Percentiles rank a stretch among this genome's conserved stretches.
Conservation (phyloP, 495 filamentous ascomycete genomes). For the Aspergillus cristatus region DNA sequence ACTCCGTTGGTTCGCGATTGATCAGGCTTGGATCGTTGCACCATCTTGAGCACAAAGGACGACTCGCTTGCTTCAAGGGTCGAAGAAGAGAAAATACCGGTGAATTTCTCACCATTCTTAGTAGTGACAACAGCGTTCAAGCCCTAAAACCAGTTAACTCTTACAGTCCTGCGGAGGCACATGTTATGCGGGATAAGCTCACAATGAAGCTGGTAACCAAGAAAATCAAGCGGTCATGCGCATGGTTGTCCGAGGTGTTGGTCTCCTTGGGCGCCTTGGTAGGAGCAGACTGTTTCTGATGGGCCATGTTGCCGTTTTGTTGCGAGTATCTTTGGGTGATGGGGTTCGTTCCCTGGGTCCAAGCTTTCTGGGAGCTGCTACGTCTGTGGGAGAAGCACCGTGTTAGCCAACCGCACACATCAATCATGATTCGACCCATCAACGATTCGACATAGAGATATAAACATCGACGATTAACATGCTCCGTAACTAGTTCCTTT, state of each 20-base stretch:
- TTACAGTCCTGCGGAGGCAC: constrained; percentile 1
- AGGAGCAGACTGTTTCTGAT: constrained; percentile 33
- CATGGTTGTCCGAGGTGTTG: constrained; percentile 51
- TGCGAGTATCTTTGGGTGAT: constrained; percentile 51
- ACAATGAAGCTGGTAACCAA: constrained; percentile 55
- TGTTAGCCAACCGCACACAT: too few species aligned
- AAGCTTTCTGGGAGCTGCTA: constrained; percentile 50
- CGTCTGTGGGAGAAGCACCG: constrained; percentile 22
- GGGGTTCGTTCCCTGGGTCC: constrained; percentile 55
- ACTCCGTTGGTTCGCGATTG: constrained; percentile 48
- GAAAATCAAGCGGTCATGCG: constrained; percentile 57
- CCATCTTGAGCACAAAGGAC: constrained; percentile 73
- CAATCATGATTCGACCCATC: too few species aligned
- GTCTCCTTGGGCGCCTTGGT: constrained; percentile 39
- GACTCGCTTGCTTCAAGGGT: constrained; percentile 48
- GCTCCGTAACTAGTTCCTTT: too few species aligned
- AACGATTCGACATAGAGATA: too few species aligned
- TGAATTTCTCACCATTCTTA: constrained; percentile 62
- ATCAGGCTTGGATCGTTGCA: constrained; percentile 47
- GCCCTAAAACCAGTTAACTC: constrained; percentile 45
- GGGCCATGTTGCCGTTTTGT: constrained; percentile 45
- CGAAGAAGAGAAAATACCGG: constrained; percentile 58
- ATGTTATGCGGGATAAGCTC: constrained; percentile 19
- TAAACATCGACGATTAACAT: too few species aligned
- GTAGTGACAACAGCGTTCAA: constrained; percentile 56